Evolutionary conservation across 352 stramenopile species (phyloP), one percentile per base, ranked within the genome.

Genomic region (Blastocystis sp.): DNA sequence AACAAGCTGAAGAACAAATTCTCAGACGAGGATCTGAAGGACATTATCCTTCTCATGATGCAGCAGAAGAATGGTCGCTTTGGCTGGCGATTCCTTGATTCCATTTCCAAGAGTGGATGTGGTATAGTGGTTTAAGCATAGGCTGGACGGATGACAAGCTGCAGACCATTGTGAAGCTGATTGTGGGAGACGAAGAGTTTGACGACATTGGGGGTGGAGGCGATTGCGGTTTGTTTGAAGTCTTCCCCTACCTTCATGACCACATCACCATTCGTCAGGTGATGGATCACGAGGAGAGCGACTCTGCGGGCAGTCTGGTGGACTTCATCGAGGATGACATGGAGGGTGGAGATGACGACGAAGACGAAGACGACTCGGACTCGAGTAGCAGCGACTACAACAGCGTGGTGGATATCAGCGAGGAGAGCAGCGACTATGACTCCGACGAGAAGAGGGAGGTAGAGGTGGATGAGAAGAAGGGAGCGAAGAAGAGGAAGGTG

Each of bases 321-420:
- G 74, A 84, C 34, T 84, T 84, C 45, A 84, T 84, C 60, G 74
- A 84, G n/a, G 74, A 84, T 38, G 74, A 84, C n/a, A 28, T 84
- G 3, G 71, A 38, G 48, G 71, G 66, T 42, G 48, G 43, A 3
- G 24, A 64, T 9, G 48, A 66, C 24, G 48, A 52, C 34, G 28
- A 52, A 14, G 48, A 57, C 6, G 14, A 57, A 57, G 48, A 57
- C 6, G 48, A 57, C 6, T 57, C 48, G 6, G 48, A 57, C n/a
- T 62, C 54, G 19, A 61, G 34, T 59, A 64, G 57, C 69, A 42
- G 34, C n/a, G 19, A 61, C 10, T 63, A 65, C 28, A 6, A 61
- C 2, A 38, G 48, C 19, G 71, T 64, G 21, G 59, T 66, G 7
- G 28, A 43, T 17, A 48, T 66, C 4, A 28, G 17, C 24, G 43